A percentile compares a stretch with the other conserved stretches of the same genome.
Conservation (phyloP, 164 flowering plant species). For the Stephania japonica region DNA sequence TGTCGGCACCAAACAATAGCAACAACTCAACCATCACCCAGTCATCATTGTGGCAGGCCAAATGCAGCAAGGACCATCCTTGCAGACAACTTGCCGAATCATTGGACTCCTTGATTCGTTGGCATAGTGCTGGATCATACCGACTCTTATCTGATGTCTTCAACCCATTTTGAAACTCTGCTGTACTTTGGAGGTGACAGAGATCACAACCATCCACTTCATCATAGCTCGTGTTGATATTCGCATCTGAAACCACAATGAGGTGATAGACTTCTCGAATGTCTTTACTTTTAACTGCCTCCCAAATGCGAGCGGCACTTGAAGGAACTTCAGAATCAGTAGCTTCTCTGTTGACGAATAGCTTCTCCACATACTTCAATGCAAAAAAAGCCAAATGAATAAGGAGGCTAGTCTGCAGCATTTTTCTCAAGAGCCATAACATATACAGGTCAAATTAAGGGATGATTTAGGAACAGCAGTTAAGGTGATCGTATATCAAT, state of each 20-base stretch:
- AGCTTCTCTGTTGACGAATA: slow-evolving; percentile 38
- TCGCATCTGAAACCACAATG: slow-evolving; percentile 44
- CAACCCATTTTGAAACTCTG: slow-evolving; percentile 17
- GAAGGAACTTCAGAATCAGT: slow-evolving; percentile 19
- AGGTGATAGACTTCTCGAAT: slow-evolving; percentile 62
- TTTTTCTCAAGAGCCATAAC: neutral
- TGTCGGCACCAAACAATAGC: slow-evolving; percentile 78
- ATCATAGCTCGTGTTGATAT: slow-evolving; percentile 53
- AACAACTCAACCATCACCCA: slow-evolving; percentile 72
- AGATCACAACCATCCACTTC: slow-evolving; percentile 30
- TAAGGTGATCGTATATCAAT: neutral
- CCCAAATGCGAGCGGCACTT: slow-evolving; percentile 49
- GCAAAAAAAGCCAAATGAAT: slow-evolving; percentile 12
- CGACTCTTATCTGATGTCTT: slow-evolving; percentile 19
- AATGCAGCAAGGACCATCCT: slow-evolving; percentile 81
- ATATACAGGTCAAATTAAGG: neutral
- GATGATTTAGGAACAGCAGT: neutral
- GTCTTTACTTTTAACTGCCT: slow-evolving; percentile 62
- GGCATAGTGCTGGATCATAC: slow-evolving; percentile 46
- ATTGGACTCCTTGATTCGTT: slow-evolving; percentile 33
- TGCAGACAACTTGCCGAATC: slow-evolving; percentile 48
- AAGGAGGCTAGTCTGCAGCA: neutral
- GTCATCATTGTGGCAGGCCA: slow-evolving; percentile 62
- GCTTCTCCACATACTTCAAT: slow-evolving; percentile 73
- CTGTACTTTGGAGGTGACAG: slow-evolving; percentile 26